These are phyloP conservation scores for Casuarina equisetifolia DNA, from an alignment of 306 rosid genomes.

Conservation along the genomic window DNA sequence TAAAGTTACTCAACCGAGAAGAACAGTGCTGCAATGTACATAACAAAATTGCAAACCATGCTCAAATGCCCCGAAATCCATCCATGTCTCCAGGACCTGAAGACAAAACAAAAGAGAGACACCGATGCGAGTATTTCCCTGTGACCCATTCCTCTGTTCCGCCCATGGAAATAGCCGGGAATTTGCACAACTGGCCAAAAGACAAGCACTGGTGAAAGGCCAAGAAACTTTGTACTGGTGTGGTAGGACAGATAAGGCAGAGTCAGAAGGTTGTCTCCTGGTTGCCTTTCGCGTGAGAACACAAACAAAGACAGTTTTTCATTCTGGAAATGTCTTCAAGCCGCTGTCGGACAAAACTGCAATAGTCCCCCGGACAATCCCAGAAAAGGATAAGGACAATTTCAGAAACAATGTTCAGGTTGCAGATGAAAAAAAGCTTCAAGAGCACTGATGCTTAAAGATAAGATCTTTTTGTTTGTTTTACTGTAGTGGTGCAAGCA, in stretches of 20 bases:
- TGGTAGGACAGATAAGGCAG: slow-evolving; percentile 21
- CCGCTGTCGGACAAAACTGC: slow-evolving; percentile 21
- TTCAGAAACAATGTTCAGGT: slow-evolving; percentile 28
- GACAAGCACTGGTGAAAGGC: slow-evolving; percentile 9
- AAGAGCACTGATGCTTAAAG: slow-evolving; percentile 16
- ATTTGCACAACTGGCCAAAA: slow-evolving; percentile 15
- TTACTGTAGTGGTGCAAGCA: slow-evolving; percentile 7
- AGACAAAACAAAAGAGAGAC: background rate
- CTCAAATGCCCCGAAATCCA: background rate
- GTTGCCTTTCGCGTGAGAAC: slow-evolving; percentile 18
- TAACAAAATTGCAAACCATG: slow-evolving; percentile 3
- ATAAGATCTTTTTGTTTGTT: slow-evolving; percentile 21
- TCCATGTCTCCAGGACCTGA: background rate
- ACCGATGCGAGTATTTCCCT: background rate
- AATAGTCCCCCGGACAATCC: slow-evolving; percentile 23
- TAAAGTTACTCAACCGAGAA: background rate
- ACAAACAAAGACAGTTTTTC: slow-evolving; percentile 23
- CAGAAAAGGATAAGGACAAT: slow-evolving; percentile 21
- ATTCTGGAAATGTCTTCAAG: slow-evolving; percentile 6
- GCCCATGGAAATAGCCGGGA: slow-evolving; percentile 20
- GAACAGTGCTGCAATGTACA: background rate
- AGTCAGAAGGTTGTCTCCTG: slow-evolving; percentile 28
- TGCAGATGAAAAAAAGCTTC: slow-evolving; percentile 8
- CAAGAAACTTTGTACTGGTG: slow-evolving; percentile 13
- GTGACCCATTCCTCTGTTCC: slow-evolving; percentile 8